Conservation (phyloP, 2,329 filamentous ascomycete genomes). For the Alternaria burnsii region DNA sequence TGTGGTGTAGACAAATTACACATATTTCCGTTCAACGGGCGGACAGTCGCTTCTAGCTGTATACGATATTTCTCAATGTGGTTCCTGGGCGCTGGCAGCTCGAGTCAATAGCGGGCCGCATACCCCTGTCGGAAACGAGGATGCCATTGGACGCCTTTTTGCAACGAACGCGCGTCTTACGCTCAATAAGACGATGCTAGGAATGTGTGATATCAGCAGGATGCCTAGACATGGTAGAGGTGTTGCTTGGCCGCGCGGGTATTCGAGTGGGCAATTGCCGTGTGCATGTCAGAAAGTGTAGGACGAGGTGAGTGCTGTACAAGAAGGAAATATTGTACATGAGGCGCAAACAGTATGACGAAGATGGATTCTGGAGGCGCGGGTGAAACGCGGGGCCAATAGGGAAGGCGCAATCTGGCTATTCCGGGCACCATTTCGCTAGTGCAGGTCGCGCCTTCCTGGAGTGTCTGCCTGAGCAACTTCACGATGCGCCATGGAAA, state of each 20-base stretch:
- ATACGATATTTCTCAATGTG: background rate
- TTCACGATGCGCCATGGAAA: slow-evolving; percentile 5
- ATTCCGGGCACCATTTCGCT: slow-evolving; percentile 8
- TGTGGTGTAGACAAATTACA: background rate
- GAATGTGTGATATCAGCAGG: slow-evolving; percentile 10
- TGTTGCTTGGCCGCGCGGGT: background rate
- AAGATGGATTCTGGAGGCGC: slow-evolving; percentile 6
- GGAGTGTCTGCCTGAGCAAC: slow-evolving; percentile 1
- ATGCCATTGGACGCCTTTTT: slow-evolving; percentile 15
- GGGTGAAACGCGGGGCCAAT: slow-evolving; percentile 27
- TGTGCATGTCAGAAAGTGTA: background rate
- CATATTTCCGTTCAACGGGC: background rate
- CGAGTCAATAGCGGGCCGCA: slow-evolving; percentile 19
- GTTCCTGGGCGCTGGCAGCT: slow-evolving; percentile 8
- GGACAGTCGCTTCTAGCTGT: background rate
- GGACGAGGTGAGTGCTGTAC: background rate
- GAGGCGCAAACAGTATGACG: background rate
- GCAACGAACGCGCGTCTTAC: slow-evolving; percentile 26
- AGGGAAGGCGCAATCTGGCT: slow-evolving; percentile 9
- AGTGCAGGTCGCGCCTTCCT: slow-evolving; percentile 7
- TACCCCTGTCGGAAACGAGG: slow-evolving; percentile 8
- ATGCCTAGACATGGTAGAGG: background rate
- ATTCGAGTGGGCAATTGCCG: background rate
- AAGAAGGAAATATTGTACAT: background rate
- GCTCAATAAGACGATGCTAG: slow-evolving; percentile 3